Evolutionary conservation across 305 asterid species (phyloP), one percentile per base, ranked within the genome.

Genomic region (Petunia hybrid): DNA sequence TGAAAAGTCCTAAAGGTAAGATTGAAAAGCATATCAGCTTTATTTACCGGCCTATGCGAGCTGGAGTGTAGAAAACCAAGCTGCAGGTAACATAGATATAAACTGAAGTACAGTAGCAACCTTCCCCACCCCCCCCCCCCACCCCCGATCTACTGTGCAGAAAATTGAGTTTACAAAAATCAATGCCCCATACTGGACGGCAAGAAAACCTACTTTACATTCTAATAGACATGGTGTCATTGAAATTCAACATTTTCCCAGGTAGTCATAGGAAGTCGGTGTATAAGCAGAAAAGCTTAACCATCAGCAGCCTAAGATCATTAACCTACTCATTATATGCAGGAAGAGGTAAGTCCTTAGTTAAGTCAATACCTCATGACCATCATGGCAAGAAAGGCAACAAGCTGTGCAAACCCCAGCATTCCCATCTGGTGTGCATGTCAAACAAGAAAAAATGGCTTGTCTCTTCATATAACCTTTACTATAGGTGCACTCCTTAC

Each of bases 391-490:
- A 76, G 95, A 85, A 89, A 96, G 88, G 83, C 93, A 85, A 91
- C 99, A 96, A 55, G 95, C 94, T 22, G 94, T 92, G 90, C 98
- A 93, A 74, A 93, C 90, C 76, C 98, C 98, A 76, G 92, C 94
- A 87, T 86, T 92, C 31, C 98, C 98, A 79, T 90, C 92, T 41
- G 97, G 95, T 61, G 95, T 85, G 86, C 98, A 93, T 39, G 95
- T 92, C 90, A 93, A 87, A 85, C 97, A 93, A 22, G 98, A 93
- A 86, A 93, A 93, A 67, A 93, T 88, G 14, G 95, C 98, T 77
- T 93, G 99, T 88, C 99, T 92, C 89, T 94, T 96, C 86, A 92
- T 83, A 83, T 91, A 94, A 59, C 98, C 98, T 79, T 93, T 93
- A 69, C 79, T 77, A 66, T 94, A 93, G 43, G 99, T 96, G 88